These are phyloP conservation scores for Heliamphora exappendiculata DNA, from an alignment of 148 eudicot species.

Conservation along the genomic window DNA sequence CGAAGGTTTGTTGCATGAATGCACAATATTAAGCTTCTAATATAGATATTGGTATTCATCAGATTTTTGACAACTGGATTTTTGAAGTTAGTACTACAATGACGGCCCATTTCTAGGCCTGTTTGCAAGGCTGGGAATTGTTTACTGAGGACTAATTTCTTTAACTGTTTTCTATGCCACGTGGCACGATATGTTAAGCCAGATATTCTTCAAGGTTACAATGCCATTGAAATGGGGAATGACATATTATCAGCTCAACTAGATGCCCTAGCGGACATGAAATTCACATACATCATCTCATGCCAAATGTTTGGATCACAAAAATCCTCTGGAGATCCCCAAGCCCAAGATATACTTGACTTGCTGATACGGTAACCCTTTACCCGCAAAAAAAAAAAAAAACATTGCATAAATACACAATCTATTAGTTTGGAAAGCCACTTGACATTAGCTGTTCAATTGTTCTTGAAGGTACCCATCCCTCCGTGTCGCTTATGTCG, in stretches of 20 bases:
- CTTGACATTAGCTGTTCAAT: background rate
- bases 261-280: constrained; percentile 87
- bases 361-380: constrained; percentile 57
- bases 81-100: background rate
- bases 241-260: constrained; percentile 73
- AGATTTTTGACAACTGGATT: background rate
- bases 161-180: background rate
- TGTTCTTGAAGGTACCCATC: constrained; percentile 65
- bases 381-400: background rate
- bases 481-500: constrained; percentile 92
- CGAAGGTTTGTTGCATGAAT: constrained; percentile 49
- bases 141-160: background rate
- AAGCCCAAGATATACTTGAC: constrained; percentile 77
- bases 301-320: constrained; percentile 90
- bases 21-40: background rate
- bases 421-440: background rate
- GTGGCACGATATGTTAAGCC: constrained; percentile 19
- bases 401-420: too few relatives aligned
- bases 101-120: background rate
- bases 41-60: background rate
- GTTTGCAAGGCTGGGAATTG: background rate
- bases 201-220: constrained; percentile 85
- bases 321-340: constrained; percentile 70
- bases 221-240: constrained; percentile 60
- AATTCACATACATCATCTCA: constrained; percentile 72